These are phyloP conservation scores for Talaromyces stipitatus DNA, from an alignment of 495 filamentous ascomycete species.

Conservation along the genomic window DNA sequence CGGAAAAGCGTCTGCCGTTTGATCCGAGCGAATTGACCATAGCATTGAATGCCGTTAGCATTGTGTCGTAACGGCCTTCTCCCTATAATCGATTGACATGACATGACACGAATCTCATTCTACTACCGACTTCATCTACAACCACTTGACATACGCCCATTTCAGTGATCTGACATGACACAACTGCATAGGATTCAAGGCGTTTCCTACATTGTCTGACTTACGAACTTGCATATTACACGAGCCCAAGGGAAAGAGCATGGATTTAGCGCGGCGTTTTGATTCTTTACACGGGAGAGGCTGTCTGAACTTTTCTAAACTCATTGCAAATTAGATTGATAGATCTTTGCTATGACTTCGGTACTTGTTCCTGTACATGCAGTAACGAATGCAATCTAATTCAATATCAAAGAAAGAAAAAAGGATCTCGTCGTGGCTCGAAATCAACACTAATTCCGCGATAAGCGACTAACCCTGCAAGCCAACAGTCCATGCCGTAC, in stretches of 20 bases:
- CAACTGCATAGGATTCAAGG: not conserved
- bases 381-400: not conserved
- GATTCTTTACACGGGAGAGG: not conserved
- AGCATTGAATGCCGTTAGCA: constrained; percentile 30
- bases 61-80: not conserved
- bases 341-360: not conserved
- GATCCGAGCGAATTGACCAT: constrained; percentile 33
- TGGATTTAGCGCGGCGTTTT: constrained; percentile 1
- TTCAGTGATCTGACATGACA: not conserved
- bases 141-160: not conserved
- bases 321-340: not conserved
- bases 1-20: constrained; percentile 27
- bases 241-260: not conserved
- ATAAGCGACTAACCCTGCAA: not conserved
- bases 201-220: not conserved
- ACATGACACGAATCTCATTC: not conserved
- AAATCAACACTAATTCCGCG: not conserved
- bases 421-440: not conserved
- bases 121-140: not conserved
- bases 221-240: not conserved
- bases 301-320: not conserved
- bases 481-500: not conserved
- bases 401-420: not conserved
- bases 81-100: not conserved
- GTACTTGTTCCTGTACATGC: not conserved